These are phyloP conservation scores for Penicillium bialowiezense DNA, from an alignment of 495 filamentous ascomycete species.

Conservation along the genomic window DNA sequence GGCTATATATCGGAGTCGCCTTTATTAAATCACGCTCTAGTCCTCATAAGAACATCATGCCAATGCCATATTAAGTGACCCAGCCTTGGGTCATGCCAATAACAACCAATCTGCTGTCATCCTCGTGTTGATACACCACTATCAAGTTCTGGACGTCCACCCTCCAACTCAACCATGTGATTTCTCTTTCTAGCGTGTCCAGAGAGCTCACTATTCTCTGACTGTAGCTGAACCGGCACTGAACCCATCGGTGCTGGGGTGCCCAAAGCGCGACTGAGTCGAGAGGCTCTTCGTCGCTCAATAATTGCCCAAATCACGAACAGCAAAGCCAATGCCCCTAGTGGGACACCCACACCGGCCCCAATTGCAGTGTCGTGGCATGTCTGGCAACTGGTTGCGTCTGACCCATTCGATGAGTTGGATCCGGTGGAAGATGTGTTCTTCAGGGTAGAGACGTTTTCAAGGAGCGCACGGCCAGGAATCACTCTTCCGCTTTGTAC, in stretches of 20 bases:
- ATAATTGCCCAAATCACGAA: not conserved
- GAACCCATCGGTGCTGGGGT: not conserved
- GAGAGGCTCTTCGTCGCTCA: not conserved
- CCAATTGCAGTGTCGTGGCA: not conserved
- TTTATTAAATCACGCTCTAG: not conserved
- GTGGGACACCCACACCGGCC: not conserved
- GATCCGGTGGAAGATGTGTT: not conserved
- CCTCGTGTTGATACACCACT: not conserved
- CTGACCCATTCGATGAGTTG: not conserved
- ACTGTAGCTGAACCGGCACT: not conserved
- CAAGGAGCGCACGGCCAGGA: not conserved
- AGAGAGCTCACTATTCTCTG: not conserved
- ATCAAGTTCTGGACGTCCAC: conserved; percentile 1
- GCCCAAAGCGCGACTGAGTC: not conserved
- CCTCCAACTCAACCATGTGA: not conserved
- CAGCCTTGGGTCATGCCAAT: not conserved
- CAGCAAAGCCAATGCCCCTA: not conserved
- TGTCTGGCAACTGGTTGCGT: not conserved
- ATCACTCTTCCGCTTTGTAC: not conserved
- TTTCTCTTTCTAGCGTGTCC: not conserved
- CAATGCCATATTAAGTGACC: not conserved
- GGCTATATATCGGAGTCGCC: not conserved
- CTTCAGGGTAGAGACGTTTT: not conserved
- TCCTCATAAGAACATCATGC: not conserved
- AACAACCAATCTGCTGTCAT: too few relatives aligned